Conservation (phyloP, 495 filamentous ascomycete genomes). For the Aspergillus sclerotioniger region DNA sequence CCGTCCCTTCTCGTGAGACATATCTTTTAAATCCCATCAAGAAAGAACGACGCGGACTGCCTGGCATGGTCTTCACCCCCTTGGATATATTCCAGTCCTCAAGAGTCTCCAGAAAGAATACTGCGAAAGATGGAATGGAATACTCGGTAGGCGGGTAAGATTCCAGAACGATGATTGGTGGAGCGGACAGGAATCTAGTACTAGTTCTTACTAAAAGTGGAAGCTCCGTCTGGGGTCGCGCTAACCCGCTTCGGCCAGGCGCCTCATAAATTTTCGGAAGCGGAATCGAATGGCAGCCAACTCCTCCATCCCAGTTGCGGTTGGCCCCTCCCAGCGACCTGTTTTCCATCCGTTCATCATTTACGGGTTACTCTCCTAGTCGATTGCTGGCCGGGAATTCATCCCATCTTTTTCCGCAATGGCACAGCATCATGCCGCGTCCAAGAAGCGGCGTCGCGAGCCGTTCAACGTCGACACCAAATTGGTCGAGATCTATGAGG, state of each 20-base stretch:
- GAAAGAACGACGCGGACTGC: neutral
- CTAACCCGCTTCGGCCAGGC: constrained; percentile 11
- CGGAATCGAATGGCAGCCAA: constrained; percentile 1
- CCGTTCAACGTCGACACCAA: constrained; percentile 45
- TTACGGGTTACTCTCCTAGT: neutral
- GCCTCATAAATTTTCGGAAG: constrained; percentile 18
- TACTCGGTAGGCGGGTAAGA: too few species aligned
- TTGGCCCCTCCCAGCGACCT: neutral
- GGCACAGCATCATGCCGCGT: constrained; percentile 24
- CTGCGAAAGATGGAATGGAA: too few species aligned
- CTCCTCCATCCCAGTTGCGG: neutral
- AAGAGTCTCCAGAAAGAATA: too few species aligned
- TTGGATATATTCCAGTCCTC: too few species aligned
- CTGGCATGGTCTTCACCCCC: neutral
- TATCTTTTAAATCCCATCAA: neutral
- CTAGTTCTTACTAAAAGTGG: too few species aligned
- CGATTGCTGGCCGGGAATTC: neutral
- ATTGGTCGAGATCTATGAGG: constrained; percentile 55
- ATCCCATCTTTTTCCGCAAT: constrained; percentile 15
- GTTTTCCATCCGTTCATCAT: neutral
- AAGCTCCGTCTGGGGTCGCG: neutral
- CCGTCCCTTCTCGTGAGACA: neutral
- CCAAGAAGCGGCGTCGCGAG: constrained; percentile 49
- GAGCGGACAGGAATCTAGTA: too few species aligned
- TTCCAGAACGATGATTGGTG: neutral